These are phyloP conservation scores for Botrytis paeoniae DNA, from an alignment of 2,329 filamentous ascomycete genomes.

Conservation along the genomic window DNA sequence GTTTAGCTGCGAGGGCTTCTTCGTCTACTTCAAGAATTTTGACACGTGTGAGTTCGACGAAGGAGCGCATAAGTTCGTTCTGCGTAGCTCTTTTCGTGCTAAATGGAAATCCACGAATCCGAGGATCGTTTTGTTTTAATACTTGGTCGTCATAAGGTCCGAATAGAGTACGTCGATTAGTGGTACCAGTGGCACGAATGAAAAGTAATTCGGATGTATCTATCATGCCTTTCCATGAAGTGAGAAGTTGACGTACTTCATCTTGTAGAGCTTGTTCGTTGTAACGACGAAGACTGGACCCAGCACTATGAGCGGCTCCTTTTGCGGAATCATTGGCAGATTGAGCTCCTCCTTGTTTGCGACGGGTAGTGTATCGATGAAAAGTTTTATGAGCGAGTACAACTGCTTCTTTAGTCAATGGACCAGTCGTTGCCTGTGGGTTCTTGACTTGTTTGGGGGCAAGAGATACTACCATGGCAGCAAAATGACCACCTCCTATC, in stretches of 20 bases:
- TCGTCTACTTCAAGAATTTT: constrained; percentile 80
- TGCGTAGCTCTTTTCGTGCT: constrained; percentile 89
- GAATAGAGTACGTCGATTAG: constrained; percentile 83
- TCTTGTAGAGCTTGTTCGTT: constrained; percentile 87
- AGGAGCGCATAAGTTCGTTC: constrained; percentile 89
- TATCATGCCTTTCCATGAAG: constrained; percentile 82
- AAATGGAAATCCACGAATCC: constrained; percentile 87
- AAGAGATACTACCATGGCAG: constrained; percentile 90
- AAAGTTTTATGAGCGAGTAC: constrained; percentile 97
- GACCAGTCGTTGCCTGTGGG: constrained; percentile 51
- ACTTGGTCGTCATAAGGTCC: constrained; percentile 89
- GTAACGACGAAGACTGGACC: constrained; percentile 83
- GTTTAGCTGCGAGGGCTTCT: constrained; percentile 51
- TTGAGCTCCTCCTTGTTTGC: constrained; percentile 95
- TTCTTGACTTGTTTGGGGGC: constrained; percentile 75
- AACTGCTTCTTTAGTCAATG: constrained; percentile 79
- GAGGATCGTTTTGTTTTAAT: constrained; percentile 70
- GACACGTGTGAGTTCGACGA: constrained; percentile 87
- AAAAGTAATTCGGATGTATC: constrained; percentile 84
- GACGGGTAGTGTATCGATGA: constrained; percentile 90
- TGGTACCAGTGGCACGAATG: constrained; percentile 81
- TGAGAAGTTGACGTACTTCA: constrained; percentile 79
- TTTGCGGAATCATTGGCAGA: constrained; percentile 94
- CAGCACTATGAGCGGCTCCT: constrained; percentile 88
- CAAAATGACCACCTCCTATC: constrained; percentile 97